Percentiles rank a stretch among this genome's conserved stretches.
Evolutionary conservation across 2,329 filamentous ascomycete genomes (phyloP).

Genomic region (Fusarium odoratissimum): DNA sequence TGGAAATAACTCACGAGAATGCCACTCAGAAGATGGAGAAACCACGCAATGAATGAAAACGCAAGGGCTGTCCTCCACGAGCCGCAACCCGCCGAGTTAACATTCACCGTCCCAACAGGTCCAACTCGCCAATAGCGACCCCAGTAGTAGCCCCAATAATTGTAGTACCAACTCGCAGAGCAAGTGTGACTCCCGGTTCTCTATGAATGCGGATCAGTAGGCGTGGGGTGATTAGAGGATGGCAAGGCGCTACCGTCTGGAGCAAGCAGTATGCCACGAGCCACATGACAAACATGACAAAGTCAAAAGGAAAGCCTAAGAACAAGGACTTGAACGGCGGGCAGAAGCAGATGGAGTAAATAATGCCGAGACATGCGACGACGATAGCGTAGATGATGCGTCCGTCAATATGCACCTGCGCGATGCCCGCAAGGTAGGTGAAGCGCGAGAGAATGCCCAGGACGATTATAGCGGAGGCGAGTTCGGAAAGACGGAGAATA

Average conservation of each 20-base stretch:
- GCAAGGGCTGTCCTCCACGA: neutral
- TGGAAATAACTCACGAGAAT: neutral
- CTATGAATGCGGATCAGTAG: neutral
- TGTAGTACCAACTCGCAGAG: neutral
- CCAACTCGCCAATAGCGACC: neutral
- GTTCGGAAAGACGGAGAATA: neutral
- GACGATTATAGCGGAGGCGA: neutral
- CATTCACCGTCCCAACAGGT: neutral
- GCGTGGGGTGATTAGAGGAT: rapidly evolving
- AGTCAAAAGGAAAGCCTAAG: neutral
- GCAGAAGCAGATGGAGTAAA: neutral
- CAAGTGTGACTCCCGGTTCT: neutral
- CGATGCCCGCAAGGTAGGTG: neutral
- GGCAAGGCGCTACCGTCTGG: neutral
- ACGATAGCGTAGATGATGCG: slow-evolving; percentile 8
- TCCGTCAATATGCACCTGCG: neutral
- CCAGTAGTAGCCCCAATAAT: slow-evolving; percentile 12
- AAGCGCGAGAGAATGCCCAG: neutral
- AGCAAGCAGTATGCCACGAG: slow-evolving; percentile 14
- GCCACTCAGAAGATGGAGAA: slow-evolving; percentile 4
- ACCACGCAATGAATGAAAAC: slow-evolving; percentile 3
- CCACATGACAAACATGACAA: slow-evolving; percentile 10
- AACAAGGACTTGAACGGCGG: neutral
- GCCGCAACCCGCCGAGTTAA: neutral
- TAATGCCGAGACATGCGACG: neutral